Percentiles rank a stretch among this genome's conserved stretches.
Conservation (phyloP, 148 eudicot species). For the Camellia granthamiana region DNA sequence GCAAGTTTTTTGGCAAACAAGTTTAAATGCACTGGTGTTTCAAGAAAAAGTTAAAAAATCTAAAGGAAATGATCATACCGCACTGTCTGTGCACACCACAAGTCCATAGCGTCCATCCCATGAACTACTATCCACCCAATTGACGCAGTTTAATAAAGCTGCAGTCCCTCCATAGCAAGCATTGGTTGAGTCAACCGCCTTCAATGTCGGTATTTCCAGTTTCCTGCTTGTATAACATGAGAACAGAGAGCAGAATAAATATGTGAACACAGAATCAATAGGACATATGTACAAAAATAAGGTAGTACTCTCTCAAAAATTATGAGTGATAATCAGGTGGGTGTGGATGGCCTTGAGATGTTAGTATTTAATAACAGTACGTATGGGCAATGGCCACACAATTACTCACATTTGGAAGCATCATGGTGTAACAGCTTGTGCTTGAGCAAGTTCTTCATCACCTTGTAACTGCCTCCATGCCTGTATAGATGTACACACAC, state of each 20-base stretch:
- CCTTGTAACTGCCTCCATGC: constrained; percentile 95
- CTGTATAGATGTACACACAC: constrained; percentile 25
- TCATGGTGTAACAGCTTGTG: constrained; percentile 93
- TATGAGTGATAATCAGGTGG: neutral
- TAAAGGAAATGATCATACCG: constrained; percentile 54
- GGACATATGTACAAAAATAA: too few relatives aligned
- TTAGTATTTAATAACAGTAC: neutral
- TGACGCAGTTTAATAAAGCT: constrained; percentile 89
- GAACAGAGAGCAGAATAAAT: too few relatives aligned
- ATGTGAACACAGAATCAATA: too few relatives aligned
- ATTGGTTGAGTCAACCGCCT: constrained; percentile 97
- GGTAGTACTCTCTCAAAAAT: too few relatives aligned
- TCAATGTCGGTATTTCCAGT: too few relatives aligned
- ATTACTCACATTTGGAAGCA: constrained; percentile 71
- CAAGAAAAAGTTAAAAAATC: neutral
- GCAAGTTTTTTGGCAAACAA: too few relatives aligned
- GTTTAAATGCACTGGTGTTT: too few relatives aligned
- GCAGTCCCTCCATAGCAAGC: constrained; percentile 99
- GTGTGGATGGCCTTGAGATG: neutral
- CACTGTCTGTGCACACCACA: constrained; percentile 97
- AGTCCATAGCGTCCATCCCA: too few relatives aligned
- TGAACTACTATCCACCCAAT: constrained; percentile 99
- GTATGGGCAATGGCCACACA: neutral
- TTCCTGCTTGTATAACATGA: too few relatives aligned
- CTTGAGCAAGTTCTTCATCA: constrained; percentile 93